phyloP scores from a whole-genome alignment of 345 rosid species.

The Fremontodendron californicum region DNA sequence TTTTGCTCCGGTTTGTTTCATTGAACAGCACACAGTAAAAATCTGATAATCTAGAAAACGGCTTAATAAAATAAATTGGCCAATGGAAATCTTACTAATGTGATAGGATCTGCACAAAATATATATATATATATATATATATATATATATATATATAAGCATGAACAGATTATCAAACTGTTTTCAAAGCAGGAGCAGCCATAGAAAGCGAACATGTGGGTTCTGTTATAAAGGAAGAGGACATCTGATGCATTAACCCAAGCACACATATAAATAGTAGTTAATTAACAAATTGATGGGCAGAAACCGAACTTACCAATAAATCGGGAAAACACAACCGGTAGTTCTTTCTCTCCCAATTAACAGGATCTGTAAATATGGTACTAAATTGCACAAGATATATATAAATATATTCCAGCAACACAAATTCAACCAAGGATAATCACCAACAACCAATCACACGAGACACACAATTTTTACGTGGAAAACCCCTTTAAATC shows the following conservation, averaged over 20 bases:
- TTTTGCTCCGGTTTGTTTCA: not conserved
- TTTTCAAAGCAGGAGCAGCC: constrained; percentile 1
- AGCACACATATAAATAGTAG: not conserved
- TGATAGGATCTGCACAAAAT: not conserved
- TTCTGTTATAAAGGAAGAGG: not conserved
- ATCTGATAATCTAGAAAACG: not conserved
- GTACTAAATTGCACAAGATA: too few relatives aligned
- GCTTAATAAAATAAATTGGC: not conserved
- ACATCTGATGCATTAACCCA: not conserved
- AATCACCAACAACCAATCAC: too few relatives aligned
- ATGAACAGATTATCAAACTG: constrained; percentile 4
- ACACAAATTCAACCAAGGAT: too few relatives aligned
- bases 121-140: too few relatives aligned
- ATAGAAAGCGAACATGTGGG: constrained; percentile 17
- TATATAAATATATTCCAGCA: too few relatives aligned
- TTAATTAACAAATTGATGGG: too few relatives aligned
- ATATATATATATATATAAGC: not conserved
- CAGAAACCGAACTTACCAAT: too few relatives aligned
- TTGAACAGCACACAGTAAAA: not conserved
- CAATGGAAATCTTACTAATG: constrained; percentile 20
- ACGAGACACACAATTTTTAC: too few relatives aligned
- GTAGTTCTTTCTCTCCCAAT: too few relatives aligned
- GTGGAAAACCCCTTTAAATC: too few relatives aligned
- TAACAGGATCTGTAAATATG: too few relatives aligned
- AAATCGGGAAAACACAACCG: too few relatives aligned